These are phyloP conservation scores for Diaporthe ampelina DNA, from an alignment of 2,329 filamentous ascomycete genomes.

Conservation along the genomic window DNA sequence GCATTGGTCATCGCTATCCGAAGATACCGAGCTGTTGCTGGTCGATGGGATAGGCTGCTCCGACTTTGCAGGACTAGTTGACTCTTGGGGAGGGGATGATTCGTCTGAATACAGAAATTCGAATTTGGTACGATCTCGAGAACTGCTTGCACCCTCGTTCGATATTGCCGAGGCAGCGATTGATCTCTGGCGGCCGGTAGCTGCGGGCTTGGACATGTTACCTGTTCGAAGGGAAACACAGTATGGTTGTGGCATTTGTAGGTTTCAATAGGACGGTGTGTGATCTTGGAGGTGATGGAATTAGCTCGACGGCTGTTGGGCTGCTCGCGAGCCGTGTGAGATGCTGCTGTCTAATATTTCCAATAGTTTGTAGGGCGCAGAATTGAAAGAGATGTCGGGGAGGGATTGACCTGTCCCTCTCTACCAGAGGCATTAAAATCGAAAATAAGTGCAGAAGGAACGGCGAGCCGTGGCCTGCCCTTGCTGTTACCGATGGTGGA, in stretches of 20 bases:
- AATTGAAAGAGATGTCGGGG: neutral
- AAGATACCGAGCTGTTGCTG: neutral
- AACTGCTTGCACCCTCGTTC: neutral
- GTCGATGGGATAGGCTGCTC: neutral
- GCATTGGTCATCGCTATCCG: neutral
- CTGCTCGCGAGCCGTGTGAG: neutral
- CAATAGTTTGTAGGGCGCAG: neutral
- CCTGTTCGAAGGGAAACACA: neutral
- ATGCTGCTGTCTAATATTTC: neutral
- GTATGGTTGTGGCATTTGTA: neutral
- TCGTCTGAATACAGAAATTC: neutral
- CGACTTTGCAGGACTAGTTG: neutral
- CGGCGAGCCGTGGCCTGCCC: neutral
- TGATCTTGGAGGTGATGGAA: neutral
- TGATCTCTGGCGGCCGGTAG: neutral
- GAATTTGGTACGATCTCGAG: neutral
- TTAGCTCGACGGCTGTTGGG: neutral
- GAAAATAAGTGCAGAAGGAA: slow-evolving; percentile 5
- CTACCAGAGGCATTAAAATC: neutral
- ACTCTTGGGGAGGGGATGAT: neutral
- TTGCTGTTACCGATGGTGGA: neutral
- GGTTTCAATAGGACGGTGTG: neutral
- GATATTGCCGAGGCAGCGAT: neutral
- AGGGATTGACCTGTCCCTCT: neutral
- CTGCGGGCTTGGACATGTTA: neutral